Base-by-base conservation (phyloP, 768 basidiomycete species). In the Termitomyces sp. region DNA sequence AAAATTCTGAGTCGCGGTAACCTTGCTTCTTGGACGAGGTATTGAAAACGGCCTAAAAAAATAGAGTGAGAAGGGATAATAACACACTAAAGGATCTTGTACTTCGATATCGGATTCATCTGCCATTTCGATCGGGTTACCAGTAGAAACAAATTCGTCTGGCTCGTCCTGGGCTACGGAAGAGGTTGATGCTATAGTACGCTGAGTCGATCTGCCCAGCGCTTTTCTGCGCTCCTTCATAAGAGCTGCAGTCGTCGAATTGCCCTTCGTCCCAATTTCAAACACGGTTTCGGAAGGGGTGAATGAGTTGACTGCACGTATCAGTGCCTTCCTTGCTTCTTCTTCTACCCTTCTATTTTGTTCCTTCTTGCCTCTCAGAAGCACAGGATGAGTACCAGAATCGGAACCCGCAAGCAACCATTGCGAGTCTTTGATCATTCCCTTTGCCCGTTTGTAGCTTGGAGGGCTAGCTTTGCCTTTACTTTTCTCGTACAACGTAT, bases 401-500 rank as follows among this genome's bases (percentile, higher is more conserved):
- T 84, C 82, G 23, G 83, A 79, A 2, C 82, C 84, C 2, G 85
- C 82, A 17, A 89, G 74, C 25, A 83, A 78, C 85, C 89, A 92
- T 54, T 85, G 83, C 1, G 79, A 74, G 39, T 81, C 80, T 64
- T 89, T 91, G 47, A 79, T 76, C 77, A 97, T 88, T 56, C 86
- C 88, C 66, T 98, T 98, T 14, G 95, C 89, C 5, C 94, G 84
- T 61, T 86, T 84, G 72, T 98, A 92, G 65, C 88, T 89, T 55
- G 86, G 85, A 16, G 81, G 79, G 64, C 86, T 89, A 17, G 96
- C 95, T 67, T 95, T 97, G 21, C 89, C 89, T 68, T 92, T 88
- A 59, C 91, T 92, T 32, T 94, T 85, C 65, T 98, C 94, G 68
- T 96, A 98, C 91, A 98, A 89, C 2, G 80, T 73, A 61, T 98